Evolutionary conservation across 352 stramenopile genomes (phyloP), one percentile per base, ranked within the genome.

Genomic region (Peronospora destructor): DNA sequence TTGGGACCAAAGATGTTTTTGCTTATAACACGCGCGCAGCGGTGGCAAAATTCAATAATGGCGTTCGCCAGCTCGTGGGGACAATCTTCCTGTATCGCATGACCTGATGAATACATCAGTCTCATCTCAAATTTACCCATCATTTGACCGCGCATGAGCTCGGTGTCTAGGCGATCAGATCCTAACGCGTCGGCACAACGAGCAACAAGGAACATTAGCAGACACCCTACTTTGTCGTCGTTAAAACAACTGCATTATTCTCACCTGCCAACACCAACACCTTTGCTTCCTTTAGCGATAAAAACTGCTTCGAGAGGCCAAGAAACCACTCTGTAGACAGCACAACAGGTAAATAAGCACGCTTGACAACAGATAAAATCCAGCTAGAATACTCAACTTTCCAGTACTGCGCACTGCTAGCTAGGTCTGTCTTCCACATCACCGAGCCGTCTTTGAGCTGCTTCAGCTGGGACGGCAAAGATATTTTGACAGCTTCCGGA

Each of bases 101-200:
- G 84, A n/a, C 84, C 85, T n/a, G 76, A 78, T 38, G 80, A 85
- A 52, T 94, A 92, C 49, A 94, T 77, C 28, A 94, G 56, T 19
- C 78, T 66, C 42, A 95, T 72, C 56, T 95, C 82, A 33, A 94
- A 95, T 55, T 95, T 95, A 29, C 85, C 85, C 77, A 93, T 90
- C 85, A 95, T 95, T 58, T 94, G 85, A 6, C 73, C 85, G 8
- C 84, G 78, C 65, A 87, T 87, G 28, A 95, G 66, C 14, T 84
- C 63, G n/a, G 84, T 95, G 56, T 95, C 85, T 3, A 95, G 61
- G 6, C 85, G 75, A 41, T 95, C 85, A 0, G 80, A 89, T 7
- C 75, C 71, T 80, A 43, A 29, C 36, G 23, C 2, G 14, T 54
- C 13, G 8, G 10, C 42, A 51, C 45, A 11, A 26, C 30, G 23